Evolutionary conservation across 768 basidiomycete species (phyloP).

Genomic region (Multifurca ochricompacta): DNA sequence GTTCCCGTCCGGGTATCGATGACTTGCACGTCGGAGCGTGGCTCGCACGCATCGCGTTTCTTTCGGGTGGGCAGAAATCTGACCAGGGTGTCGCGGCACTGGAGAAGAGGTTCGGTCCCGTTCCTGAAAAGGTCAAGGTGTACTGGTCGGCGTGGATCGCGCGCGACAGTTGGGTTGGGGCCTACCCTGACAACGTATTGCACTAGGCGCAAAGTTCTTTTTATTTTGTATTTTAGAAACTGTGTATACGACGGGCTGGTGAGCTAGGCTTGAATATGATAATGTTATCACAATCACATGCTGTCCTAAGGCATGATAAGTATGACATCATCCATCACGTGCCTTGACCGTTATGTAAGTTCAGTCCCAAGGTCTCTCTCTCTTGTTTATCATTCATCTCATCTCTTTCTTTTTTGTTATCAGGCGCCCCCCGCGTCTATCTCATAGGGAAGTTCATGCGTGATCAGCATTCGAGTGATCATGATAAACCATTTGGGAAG

Average conservation of each 20-base stretch:
- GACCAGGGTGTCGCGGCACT: conserved; percentile 33
- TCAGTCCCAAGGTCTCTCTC: not conserved
- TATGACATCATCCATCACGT: too few relatives aligned
- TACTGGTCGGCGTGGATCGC: conserved; percentile 41
- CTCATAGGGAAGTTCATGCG: too few relatives aligned
- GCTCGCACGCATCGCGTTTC: conserved; percentile 40
- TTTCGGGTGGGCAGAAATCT: conserved; percentile 31
- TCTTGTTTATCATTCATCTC: not conserved
- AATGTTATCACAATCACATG: too few relatives aligned
- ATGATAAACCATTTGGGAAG: too few relatives aligned
- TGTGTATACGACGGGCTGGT: too few relatives aligned
- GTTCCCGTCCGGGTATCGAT: conserved; percentile 40
- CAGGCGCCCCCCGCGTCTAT: too few relatives aligned
- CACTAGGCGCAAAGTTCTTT: too few relatives aligned
- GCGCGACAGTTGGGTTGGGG: conserved; percentile 37
- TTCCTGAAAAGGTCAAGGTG: conserved; percentile 32
- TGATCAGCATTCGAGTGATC: too few relatives aligned
- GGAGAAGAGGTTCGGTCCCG: conserved; percentile 33
- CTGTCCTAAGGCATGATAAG: too few relatives aligned
- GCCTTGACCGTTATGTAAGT: too few relatives aligned
- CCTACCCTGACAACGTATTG: conserved; percentile 26
- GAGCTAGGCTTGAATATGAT: too few relatives aligned
- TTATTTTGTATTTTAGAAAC: too few relatives aligned
- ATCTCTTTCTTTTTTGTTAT: not conserved
- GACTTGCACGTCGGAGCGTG: conserved; percentile 50